phyloP scores from a whole-genome alignment of 1,284 basidiomycete species.

The Mixia osmundae region DNA sequence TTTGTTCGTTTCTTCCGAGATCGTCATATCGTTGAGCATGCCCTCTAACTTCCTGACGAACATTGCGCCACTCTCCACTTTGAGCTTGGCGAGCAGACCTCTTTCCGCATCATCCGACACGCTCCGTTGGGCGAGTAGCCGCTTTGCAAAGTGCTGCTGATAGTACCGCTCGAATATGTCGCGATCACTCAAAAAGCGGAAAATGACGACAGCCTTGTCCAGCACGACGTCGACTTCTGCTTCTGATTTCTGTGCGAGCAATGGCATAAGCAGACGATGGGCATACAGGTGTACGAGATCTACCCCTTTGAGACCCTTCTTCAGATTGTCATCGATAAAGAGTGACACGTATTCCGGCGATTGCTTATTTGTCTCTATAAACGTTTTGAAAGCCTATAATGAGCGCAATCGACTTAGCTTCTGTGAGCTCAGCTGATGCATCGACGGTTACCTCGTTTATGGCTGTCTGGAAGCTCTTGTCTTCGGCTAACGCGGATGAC shows the following conservation, averaged over 20 bases:
- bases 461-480: conserved; percentile 56
- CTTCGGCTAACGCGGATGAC: conserved; percentile 41
- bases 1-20: conserved; percentile 60
- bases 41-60: conserved; percentile 97
- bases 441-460: conserved; percentile 49
- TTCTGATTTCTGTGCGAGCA: conserved; percentile 55
- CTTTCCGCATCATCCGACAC: conserved; percentile 94
- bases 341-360: conserved; percentile 87
- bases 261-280: not conserved
- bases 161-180: conserved; percentile 97
- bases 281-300: conserved; percentile 21
- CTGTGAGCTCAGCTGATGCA: not conserved
- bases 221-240: conserved; percentile 66
- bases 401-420: no score
- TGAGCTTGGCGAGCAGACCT: conserved; percentile 93
- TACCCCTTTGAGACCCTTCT: conserved; percentile 83
- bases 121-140: conserved; percentile 60
- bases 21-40: conserved; percentile 96
- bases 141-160: conserved; percentile 83
- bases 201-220: conserved; percentile 86
- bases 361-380: conserved; percentile 72
- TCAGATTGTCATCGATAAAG: conserved; percentile 91
- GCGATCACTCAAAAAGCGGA: conserved; percentile 85
- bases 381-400: conserved; percentile 62
- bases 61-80: conserved; percentile 85